A percentile compares a stretch with the other conserved stretches of the same genome.
These are phyloP conservation scores for Agaricales sp. DNA, from an alignment of 1,284 basidiomycete genomes.

Conservation along the genomic window DNA sequence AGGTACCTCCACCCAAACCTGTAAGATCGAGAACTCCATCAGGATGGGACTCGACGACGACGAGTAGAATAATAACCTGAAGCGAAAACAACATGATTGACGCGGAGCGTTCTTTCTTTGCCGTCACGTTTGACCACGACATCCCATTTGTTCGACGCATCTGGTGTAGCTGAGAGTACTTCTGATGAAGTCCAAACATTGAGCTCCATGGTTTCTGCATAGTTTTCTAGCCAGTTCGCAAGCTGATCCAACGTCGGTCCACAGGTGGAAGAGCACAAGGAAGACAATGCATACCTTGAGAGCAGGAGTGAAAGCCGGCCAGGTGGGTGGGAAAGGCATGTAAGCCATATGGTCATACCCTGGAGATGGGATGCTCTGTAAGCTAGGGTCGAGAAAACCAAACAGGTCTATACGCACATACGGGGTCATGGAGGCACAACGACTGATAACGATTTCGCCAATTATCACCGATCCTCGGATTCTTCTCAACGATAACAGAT, in stretches of 20 bases:
- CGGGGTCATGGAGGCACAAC: conserved; percentile 40
- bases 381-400: not conserved
- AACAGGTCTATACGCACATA: conserved; percentile 24
- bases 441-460: conserved; percentile 39
- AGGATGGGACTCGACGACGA: no score
- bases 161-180: conserved; percentile 25
- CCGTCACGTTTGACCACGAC: conserved; percentile 32
- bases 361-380: conserved; percentile 9
- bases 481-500: conserved; percentile 14
- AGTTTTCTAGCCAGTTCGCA: no score
- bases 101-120: conserved; percentile 27
- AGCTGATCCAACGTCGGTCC: conserved; percentile 22
- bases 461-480: conserved; percentile 33
- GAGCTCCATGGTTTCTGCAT: conserved; percentile 39
- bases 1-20: conserved; percentile 35
- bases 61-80: no score
- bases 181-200: conserved; percentile 40
- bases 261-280: not conserved
- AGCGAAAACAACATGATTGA: conserved; percentile 38
- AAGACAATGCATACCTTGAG: conserved; percentile 19
- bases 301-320: conserved; percentile 39
- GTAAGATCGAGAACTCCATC: not conserved
- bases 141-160: conserved; percentile 32
- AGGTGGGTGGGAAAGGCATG: conserved; percentile 30
- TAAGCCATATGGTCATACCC: conserved; percentile 32